phyloP scores from a whole-genome alignment of 2,329 filamentous ascomycete species.

The Clarireedia sp. region DNA sequence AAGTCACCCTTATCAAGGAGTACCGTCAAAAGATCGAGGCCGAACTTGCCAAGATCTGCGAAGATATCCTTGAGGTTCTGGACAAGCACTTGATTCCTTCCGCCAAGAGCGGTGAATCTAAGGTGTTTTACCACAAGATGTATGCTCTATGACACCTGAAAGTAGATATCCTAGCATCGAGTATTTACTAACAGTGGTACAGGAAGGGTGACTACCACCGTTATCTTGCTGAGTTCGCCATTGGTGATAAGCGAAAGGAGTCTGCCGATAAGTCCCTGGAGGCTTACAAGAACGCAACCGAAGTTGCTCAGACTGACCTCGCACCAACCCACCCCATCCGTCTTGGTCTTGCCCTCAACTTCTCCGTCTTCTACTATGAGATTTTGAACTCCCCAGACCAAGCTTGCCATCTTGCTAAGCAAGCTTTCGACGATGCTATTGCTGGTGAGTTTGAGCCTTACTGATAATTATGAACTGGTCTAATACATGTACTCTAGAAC shows the following conservation, averaged over 20 bases:
- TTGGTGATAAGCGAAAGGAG: conserved; percentile 84
- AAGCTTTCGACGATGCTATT: conserved; percentile 97
- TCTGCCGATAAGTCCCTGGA: conserved; percentile 82
- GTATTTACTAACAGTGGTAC: conserved; percentile 11
- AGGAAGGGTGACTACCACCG: conserved; percentile 98
- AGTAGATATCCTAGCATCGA: conserved; percentile 7
- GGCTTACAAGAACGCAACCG: conserved; percentile 98
- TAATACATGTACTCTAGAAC: conserved; percentile 39
- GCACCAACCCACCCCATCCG: conserved; percentile 97
- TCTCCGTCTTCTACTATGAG: conserved; percentile 99
- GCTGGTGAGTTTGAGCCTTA: conserved; percentile 45
- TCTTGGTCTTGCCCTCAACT: conserved; percentile 94
- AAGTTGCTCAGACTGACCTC: conserved; percentile 95
- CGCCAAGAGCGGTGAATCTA: conserved; percentile 93
- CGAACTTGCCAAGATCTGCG: conserved; percentile 95
- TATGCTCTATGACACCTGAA: conserved; percentile 52
- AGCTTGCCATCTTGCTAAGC: conserved; percentile 97
- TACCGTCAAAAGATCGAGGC: conserved; percentile 98
- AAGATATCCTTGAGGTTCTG: conserved; percentile 93
- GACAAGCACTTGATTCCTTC: conserved; percentile 91
- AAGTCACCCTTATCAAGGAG: conserved; percentile 87
- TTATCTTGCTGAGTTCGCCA: conserved; percentile 89
- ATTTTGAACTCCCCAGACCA: conserved; percentile 97
- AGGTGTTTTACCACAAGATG: conserved; percentile 99
- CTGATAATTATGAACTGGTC: no score